Conservation (phyloP, 2,329 filamentous ascomycete species). For the Xylariaceae sp. region DNA sequence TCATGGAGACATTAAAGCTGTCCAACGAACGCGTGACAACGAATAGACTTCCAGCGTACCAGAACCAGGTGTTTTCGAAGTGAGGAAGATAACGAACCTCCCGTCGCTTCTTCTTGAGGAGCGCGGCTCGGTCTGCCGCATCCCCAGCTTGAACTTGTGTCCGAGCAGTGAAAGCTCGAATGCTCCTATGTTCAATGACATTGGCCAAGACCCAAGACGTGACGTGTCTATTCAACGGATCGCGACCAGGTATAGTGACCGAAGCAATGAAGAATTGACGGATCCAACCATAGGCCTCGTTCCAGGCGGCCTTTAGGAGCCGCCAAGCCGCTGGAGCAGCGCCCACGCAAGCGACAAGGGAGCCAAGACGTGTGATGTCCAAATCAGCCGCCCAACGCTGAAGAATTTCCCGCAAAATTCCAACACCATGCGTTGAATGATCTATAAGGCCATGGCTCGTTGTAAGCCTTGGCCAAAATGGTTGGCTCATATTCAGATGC, state of each 20-base stretch:
- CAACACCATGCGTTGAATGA: constrained; percentile 29
- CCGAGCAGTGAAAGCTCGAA: constrained; percentile 40
- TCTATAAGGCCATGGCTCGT: constrained; percentile 15
- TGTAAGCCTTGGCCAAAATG: constrained; percentile 15
- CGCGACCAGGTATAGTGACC: constrained; percentile 38
- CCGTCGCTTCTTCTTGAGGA: constrained; percentile 37
- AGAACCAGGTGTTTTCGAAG: constrained; percentile 44
- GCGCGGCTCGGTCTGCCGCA: constrained; percentile 30
- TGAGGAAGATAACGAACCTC: constrained; percentile 41
- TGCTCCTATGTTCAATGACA: constrained; percentile 30
- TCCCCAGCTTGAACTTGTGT: constrained; percentile 32
- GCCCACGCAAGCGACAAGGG: constrained; percentile 39
- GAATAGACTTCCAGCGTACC: constrained; percentile 42
- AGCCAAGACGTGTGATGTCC: constrained; percentile 41
- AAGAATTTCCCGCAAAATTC: constrained; percentile 33
- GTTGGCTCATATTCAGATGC: constrained; percentile 2
- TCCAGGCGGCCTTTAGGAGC: constrained; percentile 31
- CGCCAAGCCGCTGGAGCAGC: constrained; percentile 36
- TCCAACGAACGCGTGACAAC: constrained; percentile 38
- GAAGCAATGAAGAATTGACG: constrained; percentile 40
- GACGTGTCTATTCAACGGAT: constrained; percentile 41
- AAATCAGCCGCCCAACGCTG: constrained; percentile 37
- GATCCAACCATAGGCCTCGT: constrained; percentile 35
- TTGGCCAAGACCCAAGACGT: constrained; percentile 41
- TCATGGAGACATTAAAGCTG: constrained; percentile 31